Conservation (phyloP, 2,329 filamentous ascomycete species). For the Zalaria sp. region DNA sequence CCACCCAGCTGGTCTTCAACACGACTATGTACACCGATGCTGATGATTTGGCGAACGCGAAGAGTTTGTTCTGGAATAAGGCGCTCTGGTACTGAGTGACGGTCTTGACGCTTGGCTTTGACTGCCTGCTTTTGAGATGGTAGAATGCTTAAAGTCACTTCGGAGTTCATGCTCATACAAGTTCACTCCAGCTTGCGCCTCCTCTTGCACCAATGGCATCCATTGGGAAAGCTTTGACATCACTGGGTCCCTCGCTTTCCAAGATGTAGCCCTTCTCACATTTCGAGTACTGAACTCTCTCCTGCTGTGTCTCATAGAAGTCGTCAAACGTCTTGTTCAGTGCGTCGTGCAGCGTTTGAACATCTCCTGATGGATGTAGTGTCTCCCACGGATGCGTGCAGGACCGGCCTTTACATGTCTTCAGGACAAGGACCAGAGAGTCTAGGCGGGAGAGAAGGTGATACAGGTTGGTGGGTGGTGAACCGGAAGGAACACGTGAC, state of each 20-base stretch:
- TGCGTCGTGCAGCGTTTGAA: slow-evolving; percentile 14
- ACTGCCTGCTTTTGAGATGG: too few species aligned
- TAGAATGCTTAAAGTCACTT: too few species aligned
- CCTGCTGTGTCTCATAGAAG: slow-evolving; percentile 16
- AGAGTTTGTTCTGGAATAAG: slow-evolving; percentile 20
- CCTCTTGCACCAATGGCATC: too few species aligned
- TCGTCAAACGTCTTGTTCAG: slow-evolving; percentile 13
- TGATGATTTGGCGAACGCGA: slow-evolving; percentile 20
- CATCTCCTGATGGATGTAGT: slow-evolving; percentile 15
- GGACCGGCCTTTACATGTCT: slow-evolving; percentile 16
- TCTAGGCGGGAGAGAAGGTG: slow-evolving; percentile 12
- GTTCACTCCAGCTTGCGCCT: too few species aligned
- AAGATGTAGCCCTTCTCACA: slow-evolving; percentile 5
- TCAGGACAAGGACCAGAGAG: slow-evolving; percentile 17
- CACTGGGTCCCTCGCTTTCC: slow-evolving; percentile 3
- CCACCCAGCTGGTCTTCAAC: slow-evolving; percentile 19
- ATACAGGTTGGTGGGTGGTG: too few species aligned
- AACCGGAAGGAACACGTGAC: too few species aligned
- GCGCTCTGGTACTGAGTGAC: slow-evolving; percentile 19
- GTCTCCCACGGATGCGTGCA: slow-evolving; percentile 17
- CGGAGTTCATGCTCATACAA: too few species aligned
- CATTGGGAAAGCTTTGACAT: too few species aligned
- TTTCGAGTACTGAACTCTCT: slow-evolving; percentile 29
- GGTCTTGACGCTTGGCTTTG: too few species aligned
- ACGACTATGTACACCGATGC: slow-evolving; percentile 15